Conservation (phyloP, 179 eudicot species). For the Spinacia oleracea region DNA sequence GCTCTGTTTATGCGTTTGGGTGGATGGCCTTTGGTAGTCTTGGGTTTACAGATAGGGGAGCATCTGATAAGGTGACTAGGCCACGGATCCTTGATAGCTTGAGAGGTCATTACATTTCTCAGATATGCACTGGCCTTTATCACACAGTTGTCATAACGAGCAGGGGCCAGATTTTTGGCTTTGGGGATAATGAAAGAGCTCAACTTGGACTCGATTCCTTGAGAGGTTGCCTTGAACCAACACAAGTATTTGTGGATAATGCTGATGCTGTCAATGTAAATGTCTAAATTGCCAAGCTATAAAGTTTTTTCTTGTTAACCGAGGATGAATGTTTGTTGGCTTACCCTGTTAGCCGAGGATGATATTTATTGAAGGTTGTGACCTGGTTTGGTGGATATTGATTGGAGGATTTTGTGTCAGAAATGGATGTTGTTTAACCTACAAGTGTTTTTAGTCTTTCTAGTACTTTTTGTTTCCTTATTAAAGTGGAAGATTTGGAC, state of each 20-base stretch:
- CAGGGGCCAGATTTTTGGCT: slow-evolving; percentile 74
- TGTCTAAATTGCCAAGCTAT: background rate
- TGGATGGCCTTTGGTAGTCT: slow-evolving; percentile 99
- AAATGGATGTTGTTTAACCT: background rate
- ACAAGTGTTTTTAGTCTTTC: background rate
- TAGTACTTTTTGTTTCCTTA: background rate
- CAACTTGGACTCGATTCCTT: slow-evolving; percentile 82
- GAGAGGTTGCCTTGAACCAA: slow-evolving; percentile 76
- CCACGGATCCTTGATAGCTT: slow-evolving; percentile 73
- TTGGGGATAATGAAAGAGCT: slow-evolving; percentile 95
- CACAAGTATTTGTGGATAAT: slow-evolving; percentile 48
- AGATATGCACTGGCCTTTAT: slow-evolving; percentile 91
- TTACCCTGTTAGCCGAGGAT: slow-evolving; percentile 7
- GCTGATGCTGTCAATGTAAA: slow-evolving; percentile 21
- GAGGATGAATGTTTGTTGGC: background rate
- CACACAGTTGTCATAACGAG: slow-evolving; percentile 80
- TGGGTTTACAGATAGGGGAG: slow-evolving; percentile 78
- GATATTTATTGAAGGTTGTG: background rate
- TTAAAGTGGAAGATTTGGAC: background rate
- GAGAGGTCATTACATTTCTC: slow-evolving; percentile 67
- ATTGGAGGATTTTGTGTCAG: background rate
- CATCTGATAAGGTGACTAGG: slow-evolving; percentile 60
- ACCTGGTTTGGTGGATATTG: background rate
- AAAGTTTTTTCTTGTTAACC: slow-evolving; percentile 8
- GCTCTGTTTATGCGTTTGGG: slow-evolving; percentile 79